Evolutionary conservation across 495 filamentous ascomycete species (phyloP).

Genomic region (Lophium mytilinum): DNA sequence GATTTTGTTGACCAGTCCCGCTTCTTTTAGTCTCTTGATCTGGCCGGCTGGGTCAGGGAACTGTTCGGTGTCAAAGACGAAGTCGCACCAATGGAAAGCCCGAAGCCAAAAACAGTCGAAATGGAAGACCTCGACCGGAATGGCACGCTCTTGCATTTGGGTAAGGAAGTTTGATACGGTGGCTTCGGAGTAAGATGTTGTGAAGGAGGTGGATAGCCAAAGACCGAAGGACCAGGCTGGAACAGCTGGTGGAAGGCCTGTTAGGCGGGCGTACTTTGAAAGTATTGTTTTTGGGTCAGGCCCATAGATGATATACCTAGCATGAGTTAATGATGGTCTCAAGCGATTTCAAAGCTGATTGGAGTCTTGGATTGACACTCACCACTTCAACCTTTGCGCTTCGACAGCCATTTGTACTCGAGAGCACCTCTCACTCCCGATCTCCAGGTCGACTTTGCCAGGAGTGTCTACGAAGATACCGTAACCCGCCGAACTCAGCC

Average conservation of each 20-base stretch:
- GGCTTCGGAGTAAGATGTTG: conserved; percentile 59
- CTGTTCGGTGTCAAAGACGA: conserved; percentile 57
- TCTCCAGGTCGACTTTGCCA: conserved; percentile 40
- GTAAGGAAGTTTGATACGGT: conserved; percentile 61
- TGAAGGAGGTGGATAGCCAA: conserved; percentile 64
- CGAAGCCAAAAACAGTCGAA: conserved; percentile 64
- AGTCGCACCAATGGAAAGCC: conserved; percentile 66
- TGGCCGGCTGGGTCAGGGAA: conserved; percentile 61
- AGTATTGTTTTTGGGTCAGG: conserved; percentile 60
- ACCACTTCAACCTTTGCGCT: conserved; percentile 52
- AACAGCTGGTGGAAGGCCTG: conserved; percentile 50
- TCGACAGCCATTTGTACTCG: conserved; percentile 55
- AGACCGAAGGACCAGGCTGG: conserved; percentile 65
- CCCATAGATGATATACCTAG: conserved; percentile 52
- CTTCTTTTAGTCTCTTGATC: conserved; percentile 54
- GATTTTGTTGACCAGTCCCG: conserved; percentile 46
- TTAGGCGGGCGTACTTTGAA: conserved; percentile 52
- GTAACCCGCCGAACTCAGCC: conserved; percentile 59
- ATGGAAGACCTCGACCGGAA: conserved; percentile 63
- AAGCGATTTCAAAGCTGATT: neutral
- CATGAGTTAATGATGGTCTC: neutral
- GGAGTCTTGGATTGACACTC: neutral
- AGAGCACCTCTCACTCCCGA: conserved; percentile 56
- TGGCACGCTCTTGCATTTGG: conserved; percentile 56
- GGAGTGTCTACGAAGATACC: conserved; percentile 53